Evolutionary conservation across 345 rosid genomes (phyloP).

Genomic region (Eucalyptus marginata): DNA sequence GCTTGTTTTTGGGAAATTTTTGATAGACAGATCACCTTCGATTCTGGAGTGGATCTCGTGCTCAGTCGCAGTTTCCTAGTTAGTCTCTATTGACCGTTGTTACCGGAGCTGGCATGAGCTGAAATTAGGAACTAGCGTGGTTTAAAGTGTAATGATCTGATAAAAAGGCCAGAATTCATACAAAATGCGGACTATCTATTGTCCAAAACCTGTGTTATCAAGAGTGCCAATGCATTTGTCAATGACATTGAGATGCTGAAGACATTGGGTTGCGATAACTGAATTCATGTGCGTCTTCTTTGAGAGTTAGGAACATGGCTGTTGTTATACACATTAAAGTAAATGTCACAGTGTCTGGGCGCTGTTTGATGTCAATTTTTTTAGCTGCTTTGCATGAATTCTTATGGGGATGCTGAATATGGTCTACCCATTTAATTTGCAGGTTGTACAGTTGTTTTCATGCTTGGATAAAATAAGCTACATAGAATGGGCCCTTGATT

Average conservation of each 20-base stretch:
- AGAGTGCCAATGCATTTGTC: background rate
- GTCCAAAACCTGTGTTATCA: background rate
- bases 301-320: background rate
- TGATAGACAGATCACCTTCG: background rate
- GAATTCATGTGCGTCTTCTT: background rate
- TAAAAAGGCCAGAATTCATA: background rate
- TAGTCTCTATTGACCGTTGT: background rate
- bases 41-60: background rate
- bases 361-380: background rate
- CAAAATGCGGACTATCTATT: background rate
- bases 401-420: background rate
- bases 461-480: conserved; percentile 96
- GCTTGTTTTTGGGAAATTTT: background rate
- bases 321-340: background rate
- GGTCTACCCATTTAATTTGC: conserved; percentile 11
- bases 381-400: background rate
- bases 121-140: background rate
- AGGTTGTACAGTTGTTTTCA: conserved; percentile 96
- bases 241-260: background rate
- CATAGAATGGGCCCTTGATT: conserved; percentile 95
- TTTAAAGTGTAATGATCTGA: background rate
- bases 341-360: background rate
- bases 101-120: background rate
- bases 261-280: background rate
- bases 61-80: background rate